Conservation (phyloP, 1,284 basidiomycete genomes). For the Cutaneotrichosporon mucoides region DNA sequence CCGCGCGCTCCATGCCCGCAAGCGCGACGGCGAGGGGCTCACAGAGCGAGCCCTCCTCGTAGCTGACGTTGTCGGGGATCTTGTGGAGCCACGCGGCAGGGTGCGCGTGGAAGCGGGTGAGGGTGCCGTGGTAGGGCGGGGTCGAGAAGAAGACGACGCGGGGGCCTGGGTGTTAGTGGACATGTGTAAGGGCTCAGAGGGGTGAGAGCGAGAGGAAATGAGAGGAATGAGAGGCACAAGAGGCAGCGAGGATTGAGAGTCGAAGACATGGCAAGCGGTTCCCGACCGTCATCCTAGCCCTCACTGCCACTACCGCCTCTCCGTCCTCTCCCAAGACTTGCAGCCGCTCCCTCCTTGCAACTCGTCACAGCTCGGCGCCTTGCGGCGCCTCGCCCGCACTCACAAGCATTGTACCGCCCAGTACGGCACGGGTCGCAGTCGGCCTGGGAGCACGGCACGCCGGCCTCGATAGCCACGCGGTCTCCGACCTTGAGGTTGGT, state of each 20-base stretch:
- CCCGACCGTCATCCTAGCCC: too few relatives aligned
- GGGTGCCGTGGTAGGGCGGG: constrained; percentile 52
- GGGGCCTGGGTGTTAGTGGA: constrained; percentile 34
- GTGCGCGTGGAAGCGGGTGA: constrained; percentile 54
- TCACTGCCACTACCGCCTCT: too few relatives aligned
- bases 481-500: constrained; percentile 47
- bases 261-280: too few relatives aligned
- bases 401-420: constrained; percentile 55
- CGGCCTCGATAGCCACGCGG: constrained; percentile 54
- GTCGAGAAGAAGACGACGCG: constrained; percentile 53
- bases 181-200: neutral
- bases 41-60: constrained; percentile 55
- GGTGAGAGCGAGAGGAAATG: too few relatives aligned
- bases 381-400: constrained; percentile 9
- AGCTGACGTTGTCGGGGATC: constrained; percentile 52
- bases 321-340: too few relatives aligned
- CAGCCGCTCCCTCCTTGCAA: too few relatives aligned
- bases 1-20: constrained; percentile 54
- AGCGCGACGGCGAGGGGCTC: constrained; percentile 56
- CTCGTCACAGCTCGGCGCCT: too few relatives aligned
- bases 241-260: too few relatives aligned
- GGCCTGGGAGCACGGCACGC: constrained; percentile 53
- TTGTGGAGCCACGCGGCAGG: constrained; percentile 56
- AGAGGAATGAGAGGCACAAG: too few relatives aligned
- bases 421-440: constrained; percentile 53